Evolutionary conservation across 2,329 filamentous ascomycete species (phyloP), one percentile per base, ranked within the genome.

Genomic region (Xylariaceae sp.): DNA sequence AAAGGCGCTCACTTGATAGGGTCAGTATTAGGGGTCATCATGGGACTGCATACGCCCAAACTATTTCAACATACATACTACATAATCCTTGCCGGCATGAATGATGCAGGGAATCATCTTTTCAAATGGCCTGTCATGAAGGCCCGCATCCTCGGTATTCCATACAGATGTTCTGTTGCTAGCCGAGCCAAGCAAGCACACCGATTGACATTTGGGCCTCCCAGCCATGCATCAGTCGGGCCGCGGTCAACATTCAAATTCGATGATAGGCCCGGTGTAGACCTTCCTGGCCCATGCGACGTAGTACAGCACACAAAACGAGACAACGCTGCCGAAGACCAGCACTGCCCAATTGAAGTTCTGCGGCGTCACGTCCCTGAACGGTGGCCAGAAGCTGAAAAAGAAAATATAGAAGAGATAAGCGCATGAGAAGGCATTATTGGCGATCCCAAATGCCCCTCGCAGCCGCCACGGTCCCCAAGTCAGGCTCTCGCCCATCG

Each of bases 231-330:
- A 34, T 10, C 7, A 30, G 23, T 30, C 18, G 6, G 35, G 8
- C 6, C 34, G 13, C 9, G 15, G 34, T 63, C 50, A 63, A 48
- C 52, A 54, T 18, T 54, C 42, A 44, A 56, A 9, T 45, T 68
- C 67, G 42, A 68, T 55, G 13, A 68, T 55, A 2, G 66, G 66
- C 0, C 67, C 65, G 7, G 58, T 58, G 51, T 67, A 69, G 5
- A 59, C 57, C 47, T 66, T 67, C 37, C 64, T 61, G 34, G 65
- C 66, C 65, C 64, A 68, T n/a, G 64, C 53, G 6, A 58, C 52
- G 57, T 71, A 70, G 59, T 67, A 70, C 13, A 70, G 10, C 34
- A 67, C 47, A 45, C 60, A 64, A 45, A 67, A 70, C 53, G 64
- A 55, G 50, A 68, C 63, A 44, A 68, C 65, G 2, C 45, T 30